Conservation (phyloP, 345 rosid genomes). For the Lumnitzera racemosa region DNA sequence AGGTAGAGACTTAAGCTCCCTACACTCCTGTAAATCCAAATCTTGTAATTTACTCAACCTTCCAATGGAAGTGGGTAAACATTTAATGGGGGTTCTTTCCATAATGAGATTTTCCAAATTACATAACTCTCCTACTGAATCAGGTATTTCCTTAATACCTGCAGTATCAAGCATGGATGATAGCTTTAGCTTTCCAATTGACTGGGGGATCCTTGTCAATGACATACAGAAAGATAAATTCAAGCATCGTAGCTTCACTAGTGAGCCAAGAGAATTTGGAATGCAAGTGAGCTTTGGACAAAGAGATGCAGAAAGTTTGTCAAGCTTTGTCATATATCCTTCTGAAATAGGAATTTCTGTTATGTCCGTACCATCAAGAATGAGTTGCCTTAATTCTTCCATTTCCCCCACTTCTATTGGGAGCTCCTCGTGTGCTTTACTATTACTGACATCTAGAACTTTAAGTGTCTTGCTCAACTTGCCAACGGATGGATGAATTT, state of each 20-base stretch:
- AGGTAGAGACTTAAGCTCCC: no score
- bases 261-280: not conserved
- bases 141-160: not conserved
- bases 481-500: not conserved
- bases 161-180: not conserved
- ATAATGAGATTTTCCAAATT: no score
- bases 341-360: no score
- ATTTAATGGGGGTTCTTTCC: no score
- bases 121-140: not conserved
- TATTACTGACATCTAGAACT: no score
- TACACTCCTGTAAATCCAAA: not conserved
- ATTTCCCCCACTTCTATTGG: no score
- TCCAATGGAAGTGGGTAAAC: no score
- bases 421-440: no score
- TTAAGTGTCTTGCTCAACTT: no score
- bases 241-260: not conserved
- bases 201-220: not conserved
- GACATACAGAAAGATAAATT: not conserved
- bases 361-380: not conserved
- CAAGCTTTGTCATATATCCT: not conserved
- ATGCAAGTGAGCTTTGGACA: not conserved
- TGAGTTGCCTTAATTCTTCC: not conserved
- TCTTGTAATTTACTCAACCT: not conserved
- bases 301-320: rapidly evolving
- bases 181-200: not conserved